Evolutionary conservation across 2,329 filamentous ascomycete genomes (phyloP).

Genomic region (Pyrenophora teres): DNA sequence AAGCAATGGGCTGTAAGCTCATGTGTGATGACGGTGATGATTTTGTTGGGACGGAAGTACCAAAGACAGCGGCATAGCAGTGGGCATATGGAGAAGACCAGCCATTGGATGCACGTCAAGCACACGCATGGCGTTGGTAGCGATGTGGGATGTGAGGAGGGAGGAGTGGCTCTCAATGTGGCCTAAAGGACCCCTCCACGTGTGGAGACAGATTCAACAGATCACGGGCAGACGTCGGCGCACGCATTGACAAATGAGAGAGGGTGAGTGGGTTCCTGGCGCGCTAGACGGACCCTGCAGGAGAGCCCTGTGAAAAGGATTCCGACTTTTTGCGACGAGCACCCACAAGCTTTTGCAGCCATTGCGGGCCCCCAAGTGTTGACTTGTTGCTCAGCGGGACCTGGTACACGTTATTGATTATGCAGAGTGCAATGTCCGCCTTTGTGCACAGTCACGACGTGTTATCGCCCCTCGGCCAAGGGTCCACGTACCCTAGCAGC

Average conservation of each 20-base stretch:
- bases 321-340: constrained; percentile 16
- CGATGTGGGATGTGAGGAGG: not conserved
- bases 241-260: constrained; percentile 10
- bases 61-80: not conserved
- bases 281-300: constrained; percentile 22
- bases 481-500: constrained; percentile 11
- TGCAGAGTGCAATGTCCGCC: not conserved
- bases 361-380: constrained; percentile 12
- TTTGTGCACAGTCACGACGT: not conserved
- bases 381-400: not conserved
- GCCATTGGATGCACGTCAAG: not conserved
- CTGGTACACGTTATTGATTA: not conserved
- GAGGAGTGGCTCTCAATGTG: not conserved
- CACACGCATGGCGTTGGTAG: not conserved
- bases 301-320: constrained; percentile 7
- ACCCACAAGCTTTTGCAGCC: constrained; percentile 7
- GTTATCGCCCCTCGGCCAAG: not conserved
- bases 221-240: constrained; percentile 9
- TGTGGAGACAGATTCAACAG: constrained; percentile 11
- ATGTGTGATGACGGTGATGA: constrained; percentile 1
- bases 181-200: constrained; percentile 6
- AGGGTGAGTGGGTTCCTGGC: constrained; percentile 12
- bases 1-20: not conserved
- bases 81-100: not conserved
- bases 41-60: not conserved